A percentile compares a stretch with the other conserved stretches of the same genome.
phyloP scores from a whole-genome alignment of 176 grass and related monocot species.

The Elymus sibiricus region DNA sequence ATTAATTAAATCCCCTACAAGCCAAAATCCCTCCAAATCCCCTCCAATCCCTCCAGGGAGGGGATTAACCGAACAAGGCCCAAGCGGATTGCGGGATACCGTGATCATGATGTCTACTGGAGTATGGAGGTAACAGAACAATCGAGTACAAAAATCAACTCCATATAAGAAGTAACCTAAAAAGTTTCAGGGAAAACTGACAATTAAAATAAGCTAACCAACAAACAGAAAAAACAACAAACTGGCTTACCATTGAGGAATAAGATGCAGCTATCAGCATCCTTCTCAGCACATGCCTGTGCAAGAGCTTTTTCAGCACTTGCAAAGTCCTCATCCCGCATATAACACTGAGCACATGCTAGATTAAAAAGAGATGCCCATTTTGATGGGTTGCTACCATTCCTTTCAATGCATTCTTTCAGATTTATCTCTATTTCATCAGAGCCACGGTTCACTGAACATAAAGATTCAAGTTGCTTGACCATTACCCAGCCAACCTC shows the following conservation, averaged over 20 bases:
- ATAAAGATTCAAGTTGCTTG: slow-evolving; percentile 79
- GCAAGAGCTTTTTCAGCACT: slow-evolving; percentile 68
- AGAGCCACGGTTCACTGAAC: slow-evolving; percentile 45
- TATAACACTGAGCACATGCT: slow-evolving; percentile 67
- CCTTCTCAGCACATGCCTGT: slow-evolving; percentile 58
- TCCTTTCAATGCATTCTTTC: slow-evolving; percentile 44
- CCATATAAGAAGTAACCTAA: neutral
- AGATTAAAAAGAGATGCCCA: slow-evolving; percentile 76
- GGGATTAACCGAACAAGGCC: too few relatives aligned
- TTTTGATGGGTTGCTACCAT: slow-evolving; percentile 41
- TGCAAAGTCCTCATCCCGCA: slow-evolving; percentile 63
- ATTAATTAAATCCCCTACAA: too few relatives aligned
- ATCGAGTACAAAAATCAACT: neutral
- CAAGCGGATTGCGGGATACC: neutral
- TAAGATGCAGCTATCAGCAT: slow-evolving; percentile 74
- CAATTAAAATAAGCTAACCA: neutral
- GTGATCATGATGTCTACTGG: neutral
- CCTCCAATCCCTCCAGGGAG: too few relatives aligned
- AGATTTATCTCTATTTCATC: slow-evolving; percentile 63
- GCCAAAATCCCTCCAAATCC: too few relatives aligned
- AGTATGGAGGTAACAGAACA: neutral
- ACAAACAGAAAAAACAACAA: neutral
- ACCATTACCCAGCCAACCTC: slow-evolving; percentile 85
- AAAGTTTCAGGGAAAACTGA: neutral
- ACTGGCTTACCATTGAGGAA: slow-evolving; percentile 63